Evolutionary conservation across 331 rosid genomes (phyloP), one percentile per base, ranked within the genome.

Genomic region (Prunus yedoensis): DNA sequence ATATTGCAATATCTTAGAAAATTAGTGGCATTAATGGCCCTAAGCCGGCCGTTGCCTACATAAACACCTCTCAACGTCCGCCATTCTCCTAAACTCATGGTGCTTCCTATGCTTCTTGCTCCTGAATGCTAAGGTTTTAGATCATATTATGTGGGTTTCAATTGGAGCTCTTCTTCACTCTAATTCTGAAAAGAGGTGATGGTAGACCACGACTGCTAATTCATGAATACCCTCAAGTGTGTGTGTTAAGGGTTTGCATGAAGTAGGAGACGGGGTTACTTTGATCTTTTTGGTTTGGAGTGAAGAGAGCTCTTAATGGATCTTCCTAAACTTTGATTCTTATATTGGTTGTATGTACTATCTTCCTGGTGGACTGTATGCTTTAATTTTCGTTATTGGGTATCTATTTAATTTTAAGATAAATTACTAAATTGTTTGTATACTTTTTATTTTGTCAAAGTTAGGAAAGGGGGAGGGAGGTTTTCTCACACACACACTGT

Each of bases 241-340:
- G 6, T 61, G 81, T 65, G 51, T 83, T 71, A 81, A 49, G 72
- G 87, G 83, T 82, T 41, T 79, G 85, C 89, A 87, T 82, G 90
- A 87, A 62, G 10, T 82, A 43, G 86, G 88, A 87, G 89, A 87
- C 80, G 80, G 79, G 76, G 78, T 70, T 80, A 1, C 75, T 80
- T 60, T 87, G 79, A 85, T 82, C 81, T 64, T 87, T 85, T 81
- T 66, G 76, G 88, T 70, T 89, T 87, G 93, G 89, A 81, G 89
- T 89, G 91, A 89, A 87, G 88, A 87, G 91, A 89, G 86, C 84
- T 89, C 80, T 78, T 11, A 53, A 21, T n/a, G 15, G 45, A 11
- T 28, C 15, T 25, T 45, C 41, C 54, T 46, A 3, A 15, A 50
- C 1, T 46, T 46, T 46, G 3, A 46, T 8, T 46, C 13, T 10